A percentile compares a stretch with the other conserved stretches of the same genome.
Conservation (phyloP, 345 rosid species). For the Rhodamnia argentea region DNA sequence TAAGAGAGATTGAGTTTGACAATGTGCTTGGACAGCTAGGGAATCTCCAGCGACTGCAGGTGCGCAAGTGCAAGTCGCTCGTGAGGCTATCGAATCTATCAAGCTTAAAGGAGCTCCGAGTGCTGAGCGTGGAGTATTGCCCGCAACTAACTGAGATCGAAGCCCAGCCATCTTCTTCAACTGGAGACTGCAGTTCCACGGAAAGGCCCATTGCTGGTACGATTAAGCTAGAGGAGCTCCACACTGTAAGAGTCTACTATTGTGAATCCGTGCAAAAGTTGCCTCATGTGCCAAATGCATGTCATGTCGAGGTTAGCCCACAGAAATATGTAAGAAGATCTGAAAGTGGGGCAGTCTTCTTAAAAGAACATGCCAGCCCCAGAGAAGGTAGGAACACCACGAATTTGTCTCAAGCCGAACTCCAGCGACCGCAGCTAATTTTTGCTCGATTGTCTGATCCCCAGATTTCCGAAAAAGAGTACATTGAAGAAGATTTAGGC, state of each 20-base stretch:
- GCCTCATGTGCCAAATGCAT: neutral
- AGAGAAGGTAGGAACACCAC: too few species aligned
- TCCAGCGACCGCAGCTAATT: too few species aligned
- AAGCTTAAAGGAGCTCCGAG: neutral
- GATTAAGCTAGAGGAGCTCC: neutral
- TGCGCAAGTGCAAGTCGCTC: neutral
- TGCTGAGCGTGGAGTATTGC: neutral
- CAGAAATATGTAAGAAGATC: too few species aligned
- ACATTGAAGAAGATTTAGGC: too few species aligned
- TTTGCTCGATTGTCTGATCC: too few species aligned
- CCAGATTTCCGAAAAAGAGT: too few species aligned
- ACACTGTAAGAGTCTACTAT: rapidly evolving
- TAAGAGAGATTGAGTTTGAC: neutral
- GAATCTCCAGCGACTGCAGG: neutral
- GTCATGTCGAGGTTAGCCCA: too few species aligned
- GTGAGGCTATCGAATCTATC: neutral
- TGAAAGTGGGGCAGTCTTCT: too few species aligned
- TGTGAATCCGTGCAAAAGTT: neutral
- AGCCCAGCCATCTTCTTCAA: neutral
- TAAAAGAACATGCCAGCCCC: too few species aligned
- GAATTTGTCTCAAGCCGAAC: too few species aligned
- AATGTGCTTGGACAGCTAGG: neutral
- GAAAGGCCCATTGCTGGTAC: neutral
- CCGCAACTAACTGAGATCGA: neutral
- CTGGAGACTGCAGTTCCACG: neutral